Evolutionary conservation across 2,329 filamentous ascomycete species (phyloP).

Genomic region (Bipolaris bicolor): DNA sequence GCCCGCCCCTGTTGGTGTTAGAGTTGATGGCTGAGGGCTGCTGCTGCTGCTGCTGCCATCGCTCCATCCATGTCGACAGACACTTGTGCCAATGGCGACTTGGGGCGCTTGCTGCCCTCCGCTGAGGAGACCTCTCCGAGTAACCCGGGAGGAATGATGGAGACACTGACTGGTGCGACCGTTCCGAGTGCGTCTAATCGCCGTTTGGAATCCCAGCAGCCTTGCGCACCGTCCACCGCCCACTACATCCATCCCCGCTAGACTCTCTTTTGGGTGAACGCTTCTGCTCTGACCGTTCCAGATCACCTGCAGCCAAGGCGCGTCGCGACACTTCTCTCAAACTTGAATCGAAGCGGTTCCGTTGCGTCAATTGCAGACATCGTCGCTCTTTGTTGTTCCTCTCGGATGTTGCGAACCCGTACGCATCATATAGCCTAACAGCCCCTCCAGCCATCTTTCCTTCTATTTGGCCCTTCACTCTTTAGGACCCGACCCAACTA

Average conservation of each 20-base stretch:
- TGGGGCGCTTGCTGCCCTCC: conserved; percentile 38
- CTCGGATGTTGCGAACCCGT: conserved; percentile 42
- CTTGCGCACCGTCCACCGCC: conserved; percentile 43
- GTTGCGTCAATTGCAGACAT: conserved; percentile 45
- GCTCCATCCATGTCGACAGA: conserved; percentile 27
- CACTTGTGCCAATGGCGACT: conserved; percentile 39
- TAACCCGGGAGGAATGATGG: conserved; percentile 26
- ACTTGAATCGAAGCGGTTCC: conserved; percentile 46
- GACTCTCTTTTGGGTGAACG: conserved; percentile 47
- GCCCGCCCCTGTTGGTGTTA: conserved; percentile 30
- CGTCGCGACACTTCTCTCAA: conserved; percentile 49
- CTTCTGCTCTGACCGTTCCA: conserved; percentile 49
- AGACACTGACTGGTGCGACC: conserved; percentile 29
- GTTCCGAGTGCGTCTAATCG: conserved; percentile 37
- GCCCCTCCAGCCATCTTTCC: conserved; percentile 39
- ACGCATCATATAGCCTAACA: conserved; percentile 46
- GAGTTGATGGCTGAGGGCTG: conserved; percentile 12
- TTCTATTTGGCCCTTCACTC: conserved; percentile 50
- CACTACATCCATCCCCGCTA: conserved; percentile 36
- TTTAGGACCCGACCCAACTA: conserved; percentile 43
- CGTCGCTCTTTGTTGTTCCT: conserved; percentile 39
- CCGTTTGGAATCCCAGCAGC: conserved; percentile 40
- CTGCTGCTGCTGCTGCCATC: conserved; percentile 18
- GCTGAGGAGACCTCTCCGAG: conserved; percentile 27
- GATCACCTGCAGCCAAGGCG: conserved; percentile 51